These are phyloP conservation scores for Aspergillus sp. DNA, from an alignment of 2,329 filamentous ascomycete species.

Conservation along the genomic window DNA sequence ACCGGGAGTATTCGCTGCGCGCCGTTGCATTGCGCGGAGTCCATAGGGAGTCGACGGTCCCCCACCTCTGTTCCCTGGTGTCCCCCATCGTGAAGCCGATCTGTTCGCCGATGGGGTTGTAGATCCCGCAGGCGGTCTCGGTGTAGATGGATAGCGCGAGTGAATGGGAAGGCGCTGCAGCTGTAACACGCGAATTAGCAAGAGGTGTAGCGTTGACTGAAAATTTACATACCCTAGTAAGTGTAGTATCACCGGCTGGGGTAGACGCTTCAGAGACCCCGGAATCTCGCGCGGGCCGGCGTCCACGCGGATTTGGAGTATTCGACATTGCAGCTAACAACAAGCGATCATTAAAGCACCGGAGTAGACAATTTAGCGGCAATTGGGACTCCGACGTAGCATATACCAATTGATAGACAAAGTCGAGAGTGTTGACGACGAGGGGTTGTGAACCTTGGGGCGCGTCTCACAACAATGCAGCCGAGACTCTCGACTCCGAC, in stretches of 20 bases:
- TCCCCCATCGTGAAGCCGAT: conserved; percentile 32
- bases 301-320: conserved; percentile 29
- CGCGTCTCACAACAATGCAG: background rate
- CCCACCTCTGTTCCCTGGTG: conserved; percentile 31
- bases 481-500: conserved; percentile 5
- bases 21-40: conserved; percentile 54
- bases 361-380: background rate
- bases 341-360: background rate
- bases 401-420: background rate
- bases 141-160: conserved; percentile 36
- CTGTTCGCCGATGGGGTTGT: conserved; percentile 34
- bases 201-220: background rate
- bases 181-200: conserved; percentile 16
- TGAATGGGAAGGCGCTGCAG: conserved; percentile 35
- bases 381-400: background rate
- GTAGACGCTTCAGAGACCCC: conserved; percentile 22
- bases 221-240: conserved; percentile 24
- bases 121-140: conserved; percentile 29
- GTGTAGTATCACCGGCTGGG: conserved; percentile 29
- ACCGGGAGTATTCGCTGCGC: conserved; percentile 52
- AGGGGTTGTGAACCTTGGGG: background rate
- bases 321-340: conserved; percentile 25
- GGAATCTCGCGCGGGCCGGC: conserved; percentile 26
- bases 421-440: background rate
- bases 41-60: conserved; percentile 57